These are phyloP conservation scores for Colletotrichum cuscutae DNA, from an alignment of 2,329 filamentous ascomycete species.

Conservation along the genomic window DNA sequence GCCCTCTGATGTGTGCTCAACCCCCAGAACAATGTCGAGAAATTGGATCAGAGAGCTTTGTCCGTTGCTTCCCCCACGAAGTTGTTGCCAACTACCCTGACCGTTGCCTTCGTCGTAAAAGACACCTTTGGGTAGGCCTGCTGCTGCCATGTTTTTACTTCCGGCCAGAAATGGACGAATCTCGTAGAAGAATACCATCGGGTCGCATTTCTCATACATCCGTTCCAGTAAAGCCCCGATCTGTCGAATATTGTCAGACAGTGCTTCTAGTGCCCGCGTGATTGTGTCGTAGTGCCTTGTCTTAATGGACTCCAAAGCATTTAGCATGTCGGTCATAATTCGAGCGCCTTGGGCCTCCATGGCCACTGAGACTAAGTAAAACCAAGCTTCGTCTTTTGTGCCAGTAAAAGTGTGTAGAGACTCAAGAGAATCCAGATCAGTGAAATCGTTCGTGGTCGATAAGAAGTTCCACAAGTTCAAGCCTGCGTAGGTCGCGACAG, in stretches of 20 bases:
- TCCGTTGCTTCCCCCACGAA: constrained; percentile 91
- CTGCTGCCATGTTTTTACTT: constrained; percentile 90
- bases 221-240: constrained; percentile 76
- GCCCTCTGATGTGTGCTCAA: constrained; percentile 73
- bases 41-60: constrained; percentile 94
- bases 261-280: constrained; percentile 69
- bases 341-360: constrained; percentile 85
- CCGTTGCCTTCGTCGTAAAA: constrained; percentile 83
- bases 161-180: constrained; percentile 91
- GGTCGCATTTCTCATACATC: constrained; percentile 92
- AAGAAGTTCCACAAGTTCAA: constrained; percentile 92
- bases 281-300: constrained; percentile 69
- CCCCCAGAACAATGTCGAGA: constrained; percentile 86
- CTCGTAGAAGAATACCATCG: constrained; percentile 86
- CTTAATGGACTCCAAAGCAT: constrained; percentile 77
- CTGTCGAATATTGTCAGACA: constrained; percentile 75
- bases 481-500: constrained; percentile 90
- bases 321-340: constrained; percentile 81
- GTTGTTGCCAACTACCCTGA: constrained; percentile 75
- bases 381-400: constrained; percentile 92
- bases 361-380: constrained; percentile 88
- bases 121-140: constrained; percentile 84
- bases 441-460: constrained; percentile 63
- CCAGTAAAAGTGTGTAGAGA: constrained; percentile 88
- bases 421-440: constrained; percentile 74